Conservation (phyloP, 352 stramenopile species). For the Globisporangium iwayamae region DNA sequence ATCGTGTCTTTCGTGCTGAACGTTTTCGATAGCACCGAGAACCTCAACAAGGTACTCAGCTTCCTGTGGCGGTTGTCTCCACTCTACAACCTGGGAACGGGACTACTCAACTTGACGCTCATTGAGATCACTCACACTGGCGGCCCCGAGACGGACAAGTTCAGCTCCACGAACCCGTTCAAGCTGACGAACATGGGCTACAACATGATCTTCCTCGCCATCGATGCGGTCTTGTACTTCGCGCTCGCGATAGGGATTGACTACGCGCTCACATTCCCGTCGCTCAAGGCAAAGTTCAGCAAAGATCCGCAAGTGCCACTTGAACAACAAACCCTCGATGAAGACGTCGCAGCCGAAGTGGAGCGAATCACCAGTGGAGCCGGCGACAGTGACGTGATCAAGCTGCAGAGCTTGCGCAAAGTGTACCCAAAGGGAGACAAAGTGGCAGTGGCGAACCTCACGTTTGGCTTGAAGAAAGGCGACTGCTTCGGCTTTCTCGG, state of each 20-base stretch:
- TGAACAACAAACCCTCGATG: conserved; percentile 36
- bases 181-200: conserved; percentile 26
- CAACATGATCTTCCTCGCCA: conserved; percentile 30
- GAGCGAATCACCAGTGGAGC: conserved; percentile 26
- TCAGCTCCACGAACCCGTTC: conserved; percentile 23
- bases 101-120: conserved; percentile 37
- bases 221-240: conserved; percentile 24
- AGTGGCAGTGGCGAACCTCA: conserved; percentile 73
- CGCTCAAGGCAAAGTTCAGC: conserved; percentile 46
- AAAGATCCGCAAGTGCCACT: conserved; percentile 45
- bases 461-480: conserved; percentile 73
- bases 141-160: conserved; percentile 14
- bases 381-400: conserved; percentile 33
- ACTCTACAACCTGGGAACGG: conserved; percentile 48
- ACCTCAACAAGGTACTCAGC: conserved; percentile 35
- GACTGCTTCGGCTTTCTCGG: conserved; percentile 95
- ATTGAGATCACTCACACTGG: conserved; percentile 19
- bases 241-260: conserved; percentile 39
- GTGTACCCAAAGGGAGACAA: conserved; percentile 51
- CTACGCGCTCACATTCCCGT: conserved; percentile 58
- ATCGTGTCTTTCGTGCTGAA: conserved; percentile 44
- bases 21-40: conserved; percentile 23
- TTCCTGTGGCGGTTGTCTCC: conserved; percentile 60
- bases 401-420: conserved; percentile 33
- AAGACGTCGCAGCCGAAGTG: conserved; percentile 44